Conservation (phyloP, 2,329 filamentous ascomycete genomes). For the Fusarium pininemorale region DNA sequence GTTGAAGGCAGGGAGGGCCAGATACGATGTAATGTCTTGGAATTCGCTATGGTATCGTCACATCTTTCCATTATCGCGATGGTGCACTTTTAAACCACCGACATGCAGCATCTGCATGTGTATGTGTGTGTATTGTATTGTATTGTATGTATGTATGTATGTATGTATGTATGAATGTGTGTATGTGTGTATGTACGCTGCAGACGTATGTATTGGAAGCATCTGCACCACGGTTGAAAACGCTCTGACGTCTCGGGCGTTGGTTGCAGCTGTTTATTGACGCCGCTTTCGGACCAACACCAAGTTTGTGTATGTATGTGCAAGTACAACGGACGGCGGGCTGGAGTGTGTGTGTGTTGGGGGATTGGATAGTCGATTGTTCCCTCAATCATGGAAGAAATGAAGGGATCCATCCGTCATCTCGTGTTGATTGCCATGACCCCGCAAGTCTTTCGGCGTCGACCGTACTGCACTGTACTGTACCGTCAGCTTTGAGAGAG, state of each 20-base stretch:
- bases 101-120: neutral
- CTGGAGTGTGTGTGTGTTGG: neutral
- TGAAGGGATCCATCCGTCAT: slow-evolving; percentile 45
- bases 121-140: neutral
- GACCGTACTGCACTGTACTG: slow-evolving; percentile 40
- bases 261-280: neutral
- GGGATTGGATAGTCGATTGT: neutral
- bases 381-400: slow-evolving; percentile 28
- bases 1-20: slow-evolving; percentile 25
- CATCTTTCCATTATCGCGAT: neutral
- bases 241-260: slow-evolving; percentile 3
- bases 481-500: slow-evolving; percentile 22
- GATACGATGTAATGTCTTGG: slow-evolving; percentile 3
- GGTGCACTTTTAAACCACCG: neutral
- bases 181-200: neutral
- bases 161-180: neutral
- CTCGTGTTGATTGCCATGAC: slow-evolving; percentile 44
- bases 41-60: neutral
- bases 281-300: slow-evolving; percentile 10
- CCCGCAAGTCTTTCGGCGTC: slow-evolving; percentile 41
- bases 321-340: slow-evolving; percentile 11
- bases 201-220: neutral
- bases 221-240: slow-evolving; percentile 30
- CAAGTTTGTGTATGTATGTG: neutral
- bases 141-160: neutral